A percentile compares a stretch with the other conserved stretches of the same genome.
Conservation (phyloP, 148 eudicot genomes). For the Heliamphora exappendiculata region DNA sequence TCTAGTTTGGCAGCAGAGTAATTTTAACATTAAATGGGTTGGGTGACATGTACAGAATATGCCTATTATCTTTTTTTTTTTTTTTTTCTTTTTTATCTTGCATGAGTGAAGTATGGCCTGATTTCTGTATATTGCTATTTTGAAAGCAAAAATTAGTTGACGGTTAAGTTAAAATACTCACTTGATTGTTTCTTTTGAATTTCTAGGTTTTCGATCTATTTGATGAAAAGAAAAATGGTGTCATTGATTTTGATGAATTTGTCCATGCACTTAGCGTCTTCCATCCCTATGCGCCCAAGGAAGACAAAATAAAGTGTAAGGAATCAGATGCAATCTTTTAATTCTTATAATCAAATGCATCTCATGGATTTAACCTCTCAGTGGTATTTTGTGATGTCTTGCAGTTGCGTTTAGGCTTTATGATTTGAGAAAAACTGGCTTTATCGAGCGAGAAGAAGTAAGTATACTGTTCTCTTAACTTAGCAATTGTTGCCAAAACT, state of each 20-base stretch:
- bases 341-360: neutral
- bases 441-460: slow-evolving; percentile 96
- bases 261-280: slow-evolving; percentile 41
- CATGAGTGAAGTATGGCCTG: neutral
- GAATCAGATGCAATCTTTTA: neutral
- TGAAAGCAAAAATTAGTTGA: neutral
- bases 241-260: slow-evolving; percentile 57
- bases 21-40: neutral
- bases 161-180: neutral
- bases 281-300: slow-evolving; percentile 47
- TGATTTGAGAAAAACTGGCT: slow-evolving; percentile 89
- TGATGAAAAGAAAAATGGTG: slow-evolving; percentile 46
- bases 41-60: neutral
- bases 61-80: too few species aligned
- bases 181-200: neutral
- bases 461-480: slow-evolving; percentile 22
- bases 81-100: neutral
- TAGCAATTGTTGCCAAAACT: neutral
- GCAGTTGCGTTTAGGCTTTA: slow-evolving; percentile 92
- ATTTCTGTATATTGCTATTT: neutral
- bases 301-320: slow-evolving; percentile 66
- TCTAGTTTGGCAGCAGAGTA: neutral
- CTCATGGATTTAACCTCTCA: slow-evolving; percentile 2
- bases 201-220: slow-evolving; percentile 47
- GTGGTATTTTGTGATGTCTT: slow-evolving; percentile 13